phyloP scores from a whole-genome alignment of 2,329 filamentous ascomycete genomes.

The Berkeleyomyces rouxiae region DNA sequence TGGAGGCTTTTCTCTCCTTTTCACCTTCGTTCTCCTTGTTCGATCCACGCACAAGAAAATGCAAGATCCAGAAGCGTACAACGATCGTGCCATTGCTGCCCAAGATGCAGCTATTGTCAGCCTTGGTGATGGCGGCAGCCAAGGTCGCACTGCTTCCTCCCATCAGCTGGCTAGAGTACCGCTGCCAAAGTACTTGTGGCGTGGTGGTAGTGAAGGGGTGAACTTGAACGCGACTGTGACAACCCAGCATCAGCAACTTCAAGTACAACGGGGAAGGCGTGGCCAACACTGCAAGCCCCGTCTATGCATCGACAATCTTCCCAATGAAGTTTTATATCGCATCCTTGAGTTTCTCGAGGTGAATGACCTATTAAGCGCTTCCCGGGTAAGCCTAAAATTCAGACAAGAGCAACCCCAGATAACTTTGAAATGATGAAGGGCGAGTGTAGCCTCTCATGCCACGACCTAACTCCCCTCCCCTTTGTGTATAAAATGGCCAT shows the following conservation, averaged over 20 bases:
- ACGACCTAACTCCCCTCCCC: background rate
- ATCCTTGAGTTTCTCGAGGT: conserved; percentile 41
- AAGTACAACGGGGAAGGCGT: background rate
- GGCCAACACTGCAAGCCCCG: background rate
- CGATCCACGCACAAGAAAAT: background rate
- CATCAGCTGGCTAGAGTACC: background rate
- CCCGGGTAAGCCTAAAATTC: conserved; percentile 29
- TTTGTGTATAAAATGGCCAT: background rate
- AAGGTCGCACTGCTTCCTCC: background rate
- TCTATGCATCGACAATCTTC: conserved; percentile 22
- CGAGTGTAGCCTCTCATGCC: background rate
- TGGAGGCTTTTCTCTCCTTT: background rate
- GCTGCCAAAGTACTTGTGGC: background rate
- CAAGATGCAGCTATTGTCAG: background rate
- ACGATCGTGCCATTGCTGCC: background rate
- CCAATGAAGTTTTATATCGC: conserved; percentile 39
- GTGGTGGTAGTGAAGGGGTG: background rate
- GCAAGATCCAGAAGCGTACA: background rate
- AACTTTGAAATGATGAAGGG: background rate
- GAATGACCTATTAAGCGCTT: conserved; percentile 36
- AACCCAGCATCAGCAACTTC: background rate
- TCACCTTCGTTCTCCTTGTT: background rate
- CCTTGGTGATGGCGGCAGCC: background rate
- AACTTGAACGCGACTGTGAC: background rate
- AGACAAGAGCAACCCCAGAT: background rate